These are phyloP conservation scores for Spergularia bocconei DNA, from an alignment of 148 eudicot species.

Conservation along the genomic window DNA sequence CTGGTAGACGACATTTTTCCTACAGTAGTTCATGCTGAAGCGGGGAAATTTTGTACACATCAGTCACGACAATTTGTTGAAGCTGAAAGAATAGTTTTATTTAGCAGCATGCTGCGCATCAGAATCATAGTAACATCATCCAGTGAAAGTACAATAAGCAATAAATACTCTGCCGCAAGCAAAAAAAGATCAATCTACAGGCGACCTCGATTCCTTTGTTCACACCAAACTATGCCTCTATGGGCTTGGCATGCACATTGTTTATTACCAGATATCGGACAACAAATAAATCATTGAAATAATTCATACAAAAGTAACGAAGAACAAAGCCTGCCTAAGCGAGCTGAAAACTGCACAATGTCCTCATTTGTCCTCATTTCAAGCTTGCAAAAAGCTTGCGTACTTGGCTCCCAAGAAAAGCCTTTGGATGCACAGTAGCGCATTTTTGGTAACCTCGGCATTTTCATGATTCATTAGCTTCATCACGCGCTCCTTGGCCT, in stretches of 20 bases:
- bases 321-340: background rate
- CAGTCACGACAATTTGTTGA: background rate
- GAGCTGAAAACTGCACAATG: constrained; percentile 7
- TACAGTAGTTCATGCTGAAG: no score
- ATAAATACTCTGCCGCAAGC: constrained; percentile 17
- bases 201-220: constrained; percentile 18
- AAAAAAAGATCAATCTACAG: constrained; percentile 16
- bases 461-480: constrained; percentile 91
- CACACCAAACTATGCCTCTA: constrained; percentile 18
- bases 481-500: constrained; percentile 95
- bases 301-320: constrained; percentile 17
- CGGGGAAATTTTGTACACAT: no score
- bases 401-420: constrained; percentile 98
- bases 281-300: constrained; percentile 17
- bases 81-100: constrained; percentile 7
- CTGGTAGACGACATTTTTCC: no score
- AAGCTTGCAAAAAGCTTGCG: constrained; percentile 95
- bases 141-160: background rate
- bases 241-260: constrained; percentile 17
- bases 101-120: constrained; percentile 10
- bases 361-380: constrained; percentile 14
- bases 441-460: constrained; percentile 88
- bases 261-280: constrained; percentile 28
- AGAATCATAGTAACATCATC: constrained; percentile 12
- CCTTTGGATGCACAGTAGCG: constrained; percentile 94